Percentiles rank a stretch among this genome's conserved stretches.
Evolutionary conservation across 768 basidiomycete species (phyloP).

Genomic region (Botryobasidium botryosum): DNA sequence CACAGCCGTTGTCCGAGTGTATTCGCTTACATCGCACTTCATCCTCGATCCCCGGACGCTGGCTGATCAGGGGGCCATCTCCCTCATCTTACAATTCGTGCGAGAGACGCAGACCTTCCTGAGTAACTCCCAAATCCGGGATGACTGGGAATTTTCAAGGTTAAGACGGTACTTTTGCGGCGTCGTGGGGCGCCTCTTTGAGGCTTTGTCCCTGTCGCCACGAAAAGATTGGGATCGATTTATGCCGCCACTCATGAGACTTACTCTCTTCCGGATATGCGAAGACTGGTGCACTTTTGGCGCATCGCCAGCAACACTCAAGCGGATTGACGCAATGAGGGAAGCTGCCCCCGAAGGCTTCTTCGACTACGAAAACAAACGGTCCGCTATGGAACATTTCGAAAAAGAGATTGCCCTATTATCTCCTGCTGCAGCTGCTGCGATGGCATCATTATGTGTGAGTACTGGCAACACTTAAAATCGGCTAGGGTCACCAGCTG

Average conservation of each 20-base stretch:
- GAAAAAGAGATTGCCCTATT: conserved; percentile 52
- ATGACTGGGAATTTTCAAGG: conserved; percentile 60
- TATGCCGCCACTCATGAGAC: conserved; percentile 54
- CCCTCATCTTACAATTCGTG: conserved; percentile 73
- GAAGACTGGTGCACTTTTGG: conserved; percentile 91
- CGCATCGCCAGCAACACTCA: conserved; percentile 22
- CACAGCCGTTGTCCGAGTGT: conserved; percentile 78
- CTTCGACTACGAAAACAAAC: conserved; percentile 8
- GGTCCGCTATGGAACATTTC: conserved; percentile 32
- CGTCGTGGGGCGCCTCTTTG: conserved; percentile 71
- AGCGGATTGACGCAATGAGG: conserved; percentile 54
- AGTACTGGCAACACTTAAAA: conserved; percentile 26
- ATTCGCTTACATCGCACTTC: conserved; percentile 65
- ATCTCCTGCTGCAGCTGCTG: conserved; percentile 70
- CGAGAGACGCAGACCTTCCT: conserved; percentile 67
- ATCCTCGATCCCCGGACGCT: conserved; percentile 52
- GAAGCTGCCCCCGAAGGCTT: conserved; percentile 33
- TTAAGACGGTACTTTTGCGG: conserved; percentile 85
- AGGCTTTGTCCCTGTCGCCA: conserved; percentile 37
- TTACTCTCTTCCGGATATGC: conserved; percentile 67
- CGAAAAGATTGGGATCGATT: conserved; percentile 64
- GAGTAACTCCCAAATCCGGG: conserved; percentile 49
- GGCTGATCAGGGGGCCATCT: conserved; percentile 53
- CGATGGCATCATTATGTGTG: conserved; percentile 76
- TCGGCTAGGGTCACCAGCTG: neutral